Base-by-base conservation (phyloP, 805 yeast species). In the Candida tallmaniae region DNA sequence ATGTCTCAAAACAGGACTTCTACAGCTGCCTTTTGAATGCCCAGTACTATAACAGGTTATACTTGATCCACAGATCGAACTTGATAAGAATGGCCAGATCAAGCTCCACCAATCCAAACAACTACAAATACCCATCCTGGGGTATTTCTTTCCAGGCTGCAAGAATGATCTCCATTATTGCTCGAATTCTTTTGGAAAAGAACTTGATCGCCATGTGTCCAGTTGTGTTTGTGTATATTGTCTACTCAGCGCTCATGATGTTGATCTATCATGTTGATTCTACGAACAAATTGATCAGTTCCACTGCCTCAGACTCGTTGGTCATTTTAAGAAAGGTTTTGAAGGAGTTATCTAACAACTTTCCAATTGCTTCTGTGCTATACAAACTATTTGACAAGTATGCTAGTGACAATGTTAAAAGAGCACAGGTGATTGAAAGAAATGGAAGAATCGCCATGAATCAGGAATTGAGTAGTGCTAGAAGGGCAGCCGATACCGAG, bases 131-230 rank as follows among this genome's bases (percentile, higher is more conserved):
- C 51, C 85, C 86, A 5, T 74, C 83, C n/a, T 78, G 85, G 81
- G 85, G 88, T 7, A 80, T 83, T 38, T 83, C 87, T 2, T 83
- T 82, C 65, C 86, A 81, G 54, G 84, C 89, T 1, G 87, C 93
- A 1, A 75, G 84, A 47, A 78, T 81, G 76, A 77, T 83, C 42
- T 72, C 83, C 4, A 65, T 74, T 27, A 78, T 84, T 35, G 68
- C 76, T 19, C 77, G 78, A 31, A 77, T 74, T 38, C 45, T 83
- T 38, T 46, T 68, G 25, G 73, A 69, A 28, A 65, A 69, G 27
- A 66, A 68, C 35, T 74, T 74, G 44, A 51, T 79, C 35, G 59
- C 56, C 35, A 68, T 65, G 43, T 70, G 76, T 39, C 81, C 85
- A 9, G 75, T 79, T n/a, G 63, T 72, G 54, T 70, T 68, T 46